Evolutionary conservation across 495 filamentous ascomycete species (phyloP).

Genomic region (Podospora tetraspora): DNA sequence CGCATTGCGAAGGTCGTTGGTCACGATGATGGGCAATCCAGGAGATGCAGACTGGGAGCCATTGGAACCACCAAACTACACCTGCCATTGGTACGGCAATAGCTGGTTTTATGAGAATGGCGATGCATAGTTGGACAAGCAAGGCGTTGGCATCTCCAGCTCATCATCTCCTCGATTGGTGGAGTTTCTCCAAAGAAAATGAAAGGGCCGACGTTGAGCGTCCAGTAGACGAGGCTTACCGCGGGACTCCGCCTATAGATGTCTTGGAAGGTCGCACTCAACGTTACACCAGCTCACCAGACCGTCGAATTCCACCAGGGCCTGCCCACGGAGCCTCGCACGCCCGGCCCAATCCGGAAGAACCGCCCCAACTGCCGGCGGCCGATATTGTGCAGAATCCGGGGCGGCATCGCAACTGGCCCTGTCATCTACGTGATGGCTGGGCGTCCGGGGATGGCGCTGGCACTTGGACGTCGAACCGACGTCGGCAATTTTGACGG

Average conservation of each 20-base stretch:
- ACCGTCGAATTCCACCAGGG: background rate
- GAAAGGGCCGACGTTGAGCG: background rate
- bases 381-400: background rate
- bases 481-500: slow-evolving; percentile 4
- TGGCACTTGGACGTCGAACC: background rate
- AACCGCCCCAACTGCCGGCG: background rate
- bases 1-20: background rate
- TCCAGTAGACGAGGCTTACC: background rate
- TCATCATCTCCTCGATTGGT: background rate
- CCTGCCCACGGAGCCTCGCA: background rate
- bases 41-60: background rate
- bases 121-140: background rate
- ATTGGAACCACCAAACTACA: background rate
- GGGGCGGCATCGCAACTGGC: background rate
- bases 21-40: background rate
- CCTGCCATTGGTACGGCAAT: background rate
- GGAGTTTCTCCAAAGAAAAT: background rate
- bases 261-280: background rate
- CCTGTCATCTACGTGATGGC: background rate
- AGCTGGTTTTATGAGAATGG: background rate
- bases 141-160: background rate
- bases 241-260: background rate
- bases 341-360: background rate
- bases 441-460: background rate
- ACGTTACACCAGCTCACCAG: background rate